phyloP scores from a whole-genome alignment of 805 yeast species.

The Metschnikowia koreensis region DNA sequence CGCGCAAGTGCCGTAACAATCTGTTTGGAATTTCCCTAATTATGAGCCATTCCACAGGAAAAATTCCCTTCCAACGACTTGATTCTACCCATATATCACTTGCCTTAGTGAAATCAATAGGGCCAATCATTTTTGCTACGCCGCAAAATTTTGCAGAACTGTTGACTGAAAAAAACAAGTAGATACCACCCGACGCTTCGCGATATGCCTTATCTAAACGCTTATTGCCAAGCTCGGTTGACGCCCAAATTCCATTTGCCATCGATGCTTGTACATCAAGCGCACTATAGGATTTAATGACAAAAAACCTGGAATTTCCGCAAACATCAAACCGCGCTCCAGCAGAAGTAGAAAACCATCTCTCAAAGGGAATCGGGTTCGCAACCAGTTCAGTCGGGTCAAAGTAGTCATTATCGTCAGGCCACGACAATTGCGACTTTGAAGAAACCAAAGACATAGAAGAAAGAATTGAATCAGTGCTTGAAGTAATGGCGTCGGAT shows the following conservation, averaged over 20 bases:
- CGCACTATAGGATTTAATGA: slow-evolving; percentile 53
- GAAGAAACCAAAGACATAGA: slow-evolving; percentile 5
- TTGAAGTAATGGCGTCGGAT: not conserved
- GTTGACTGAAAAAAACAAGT: slow-evolving; percentile 57
- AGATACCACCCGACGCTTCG: slow-evolving; percentile 33
- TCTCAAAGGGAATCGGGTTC: not conserved
- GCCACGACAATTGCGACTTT: slow-evolving; percentile 1
- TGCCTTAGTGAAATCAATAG: slow-evolving; percentile 34
- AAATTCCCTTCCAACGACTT: slow-evolving; percentile 51
- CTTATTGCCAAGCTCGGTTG: slow-evolving; percentile 56
- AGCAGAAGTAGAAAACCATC: slow-evolving; percentile 1
- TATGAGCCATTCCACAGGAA: slow-evolving; percentile 52
- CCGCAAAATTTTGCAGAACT: slow-evolving; percentile 46
- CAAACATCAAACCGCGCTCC: slow-evolving; percentile 4
- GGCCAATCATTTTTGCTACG: slow-evolving; percentile 47
- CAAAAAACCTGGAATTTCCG: slow-evolving; percentile 37
- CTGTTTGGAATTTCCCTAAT: slow-evolving; percentile 52
- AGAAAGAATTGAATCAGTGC: slow-evolving; percentile 1
- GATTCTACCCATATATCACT: slow-evolving; percentile 47
- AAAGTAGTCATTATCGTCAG: not conserved
- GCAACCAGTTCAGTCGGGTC: not conserved
- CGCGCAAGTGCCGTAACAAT: slow-evolving; percentile 43
- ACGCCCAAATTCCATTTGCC: slow-evolving; percentile 53
- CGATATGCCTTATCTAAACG: slow-evolving; percentile 46
- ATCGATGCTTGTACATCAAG: slow-evolving; percentile 51